Evolutionary conservation across 2,329 filamentous ascomycete genomes (phyloP).

Genomic region (Penicillium occitanis): DNA sequence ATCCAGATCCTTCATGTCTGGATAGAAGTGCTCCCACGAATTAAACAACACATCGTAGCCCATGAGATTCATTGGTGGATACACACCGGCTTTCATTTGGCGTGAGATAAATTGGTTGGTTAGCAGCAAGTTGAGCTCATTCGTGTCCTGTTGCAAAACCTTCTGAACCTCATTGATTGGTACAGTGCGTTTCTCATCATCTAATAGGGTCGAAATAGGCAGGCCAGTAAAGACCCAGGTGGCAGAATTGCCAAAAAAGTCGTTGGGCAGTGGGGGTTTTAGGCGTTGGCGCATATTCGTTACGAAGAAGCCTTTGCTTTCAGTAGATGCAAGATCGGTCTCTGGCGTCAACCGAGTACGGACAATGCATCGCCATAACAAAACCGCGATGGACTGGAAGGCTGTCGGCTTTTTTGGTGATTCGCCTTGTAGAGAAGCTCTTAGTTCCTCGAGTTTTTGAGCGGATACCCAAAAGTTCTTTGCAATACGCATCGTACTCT

Average conservation of each 20-base stretch:
- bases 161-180: not conserved
- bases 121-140: not conserved
- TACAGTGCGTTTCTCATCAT: not conserved
- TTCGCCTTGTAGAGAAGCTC: not conserved
- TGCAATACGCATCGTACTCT: not conserved
- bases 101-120: not conserved
- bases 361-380: not conserved
- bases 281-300: not conserved
- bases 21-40: not conserved
- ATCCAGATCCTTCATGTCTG: not conserved
- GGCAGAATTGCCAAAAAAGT: not conserved
- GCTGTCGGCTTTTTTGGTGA: not conserved
- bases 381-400: not conserved
- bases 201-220: not conserved
- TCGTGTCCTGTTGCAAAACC: not conserved
- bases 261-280: not conserved
- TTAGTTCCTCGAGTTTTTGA: not conserved
- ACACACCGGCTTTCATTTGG: not conserved
- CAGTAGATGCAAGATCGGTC: not conserved
- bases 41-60: not conserved
- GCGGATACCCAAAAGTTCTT: not conserved
- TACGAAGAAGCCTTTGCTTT: not conserved
- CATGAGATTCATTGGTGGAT: not conserved
- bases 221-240: not conserved
- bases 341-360: not conserved